phyloP scores from a whole-genome alignment of 441 rosid genomes.

The Pelargonium myrrhifolium region DNA sequence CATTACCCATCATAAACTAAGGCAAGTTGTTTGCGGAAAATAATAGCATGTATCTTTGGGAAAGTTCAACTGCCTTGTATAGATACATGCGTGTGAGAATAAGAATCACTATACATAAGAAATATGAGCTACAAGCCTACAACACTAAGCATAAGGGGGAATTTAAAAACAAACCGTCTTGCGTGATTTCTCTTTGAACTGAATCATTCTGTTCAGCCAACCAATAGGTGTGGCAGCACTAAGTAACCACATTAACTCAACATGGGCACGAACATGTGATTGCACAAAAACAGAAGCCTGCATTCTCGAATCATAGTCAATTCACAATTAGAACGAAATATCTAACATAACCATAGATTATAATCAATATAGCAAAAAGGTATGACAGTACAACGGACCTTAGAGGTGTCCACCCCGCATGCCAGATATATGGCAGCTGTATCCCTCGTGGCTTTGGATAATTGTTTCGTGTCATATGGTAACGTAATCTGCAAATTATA shows the following conservation, averaged over 20 bases:
- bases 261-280: constrained; percentile 76
- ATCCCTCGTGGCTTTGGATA: constrained; percentile 66
- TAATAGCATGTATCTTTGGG: not conserved
- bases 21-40: not conserved
- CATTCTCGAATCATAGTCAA: constrained; percentile 19
- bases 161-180: constrained; percentile 48
- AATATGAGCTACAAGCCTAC: not conserved
- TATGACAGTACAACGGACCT: constrained; percentile 31
- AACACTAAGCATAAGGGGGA: not conserved
- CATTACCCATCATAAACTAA: not conserved
- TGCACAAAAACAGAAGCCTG: constrained; percentile 95
- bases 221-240: constrained; percentile 78
- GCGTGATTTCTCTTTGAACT: constrained; percentile 91
- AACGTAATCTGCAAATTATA: constrained; percentile 48
- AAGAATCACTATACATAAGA: not conserved
- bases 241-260: constrained; percentile 75
- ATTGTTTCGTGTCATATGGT: constrained; percentile 62
- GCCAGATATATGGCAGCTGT: constrained; percentile 89
- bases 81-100: not conserved
- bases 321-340: constrained; percentile 10
- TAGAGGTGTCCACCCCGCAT: constrained; percentile 74
- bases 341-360: not conserved
- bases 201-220: constrained; percentile 83
- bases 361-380: not conserved
- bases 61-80: too few species aligned